These are phyloP conservation scores for Pichia sp. DNA, from an alignment of 1,139 yeast species.

Conservation along the genomic window DNA sequence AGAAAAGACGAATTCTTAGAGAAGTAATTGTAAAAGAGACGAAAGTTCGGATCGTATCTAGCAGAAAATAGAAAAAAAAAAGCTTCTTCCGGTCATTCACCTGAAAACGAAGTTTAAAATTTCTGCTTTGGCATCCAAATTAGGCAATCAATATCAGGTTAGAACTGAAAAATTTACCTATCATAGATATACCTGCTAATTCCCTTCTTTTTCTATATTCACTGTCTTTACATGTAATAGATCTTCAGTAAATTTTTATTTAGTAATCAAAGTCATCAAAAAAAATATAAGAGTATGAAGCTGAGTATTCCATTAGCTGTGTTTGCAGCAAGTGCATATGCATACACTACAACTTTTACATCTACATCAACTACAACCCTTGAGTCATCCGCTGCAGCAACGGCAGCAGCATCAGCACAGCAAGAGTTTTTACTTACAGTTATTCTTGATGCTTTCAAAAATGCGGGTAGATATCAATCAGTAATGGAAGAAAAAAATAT, in stretches of 20 bases:
- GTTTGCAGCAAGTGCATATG: not conserved
- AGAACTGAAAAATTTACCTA: no score
- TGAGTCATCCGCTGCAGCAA: constrained; percentile 14
- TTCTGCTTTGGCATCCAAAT: no score
- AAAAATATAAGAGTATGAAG: not conserved
- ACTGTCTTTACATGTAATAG: not conserved
- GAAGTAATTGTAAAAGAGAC: no score
- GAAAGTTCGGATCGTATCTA: no score
- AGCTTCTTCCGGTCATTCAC: no score
- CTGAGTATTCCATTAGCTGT: not conserved
- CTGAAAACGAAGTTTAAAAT: no score
- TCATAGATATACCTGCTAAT: no score
- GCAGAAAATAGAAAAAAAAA: no score
- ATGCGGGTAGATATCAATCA: constrained; percentile 24
- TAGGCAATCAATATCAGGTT: no score
- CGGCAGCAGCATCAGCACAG: constrained; percentile 29
- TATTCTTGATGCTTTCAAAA: constrained; percentile 26
- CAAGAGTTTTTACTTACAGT: constrained; percentile 26
- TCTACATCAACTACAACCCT: not conserved
- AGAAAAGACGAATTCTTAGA: no score
- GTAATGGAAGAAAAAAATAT: constrained; percentile 28
- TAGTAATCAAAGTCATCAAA: no score
- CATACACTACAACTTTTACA: not conserved
- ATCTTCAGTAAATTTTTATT: not conserved
- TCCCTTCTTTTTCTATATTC: no score